A percentile compares a stretch with the other conserved stretches of the same genome.
Conservation (phyloP, 306 rosid genomes). For the Dryas octopetala region DNA sequence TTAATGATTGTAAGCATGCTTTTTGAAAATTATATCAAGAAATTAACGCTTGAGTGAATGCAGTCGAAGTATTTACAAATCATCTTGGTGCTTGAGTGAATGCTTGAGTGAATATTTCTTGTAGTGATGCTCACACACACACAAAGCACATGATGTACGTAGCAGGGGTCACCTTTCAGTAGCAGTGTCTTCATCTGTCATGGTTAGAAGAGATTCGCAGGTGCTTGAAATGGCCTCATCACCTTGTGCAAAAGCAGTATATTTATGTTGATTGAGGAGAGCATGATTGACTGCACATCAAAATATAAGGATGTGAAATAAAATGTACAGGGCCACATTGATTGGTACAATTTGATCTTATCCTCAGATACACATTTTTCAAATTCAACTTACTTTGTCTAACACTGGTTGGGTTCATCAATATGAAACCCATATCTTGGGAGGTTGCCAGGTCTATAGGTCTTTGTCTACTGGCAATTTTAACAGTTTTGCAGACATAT, state of each 20-base stretch:
- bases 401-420: constrained; percentile 35
- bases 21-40: too few relatives aligned
- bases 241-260: constrained; percentile 18
- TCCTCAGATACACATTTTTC: background rate
- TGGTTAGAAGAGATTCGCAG: constrained; percentile 16
- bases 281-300: constrained; percentile 29
- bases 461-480: constrained; percentile 40
- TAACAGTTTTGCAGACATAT: constrained; percentile 2
- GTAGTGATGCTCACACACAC: background rate
- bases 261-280: constrained; percentile 21
- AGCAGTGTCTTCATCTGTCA: constrained; percentile 23
- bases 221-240: constrained; percentile 19
- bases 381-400: constrained; percentile 32
- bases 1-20: too few relatives aligned
- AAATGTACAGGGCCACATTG: background rate
- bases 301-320: background rate
- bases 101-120: background rate
- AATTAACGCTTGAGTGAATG: too few relatives aligned
- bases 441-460: constrained; percentile 43
- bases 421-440: constrained; percentile 42
- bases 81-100: constrained; percentile 18
- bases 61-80: constrained; percentile 34
- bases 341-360: background rate
- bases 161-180: constrained; percentile 25
- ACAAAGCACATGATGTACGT: background rate